A percentile compares a stretch with the other conserved stretches of the same genome.
Conservation (phyloP, 2,329 filamentous ascomycete species). For the Pseudopithomyces maydicus region DNA sequence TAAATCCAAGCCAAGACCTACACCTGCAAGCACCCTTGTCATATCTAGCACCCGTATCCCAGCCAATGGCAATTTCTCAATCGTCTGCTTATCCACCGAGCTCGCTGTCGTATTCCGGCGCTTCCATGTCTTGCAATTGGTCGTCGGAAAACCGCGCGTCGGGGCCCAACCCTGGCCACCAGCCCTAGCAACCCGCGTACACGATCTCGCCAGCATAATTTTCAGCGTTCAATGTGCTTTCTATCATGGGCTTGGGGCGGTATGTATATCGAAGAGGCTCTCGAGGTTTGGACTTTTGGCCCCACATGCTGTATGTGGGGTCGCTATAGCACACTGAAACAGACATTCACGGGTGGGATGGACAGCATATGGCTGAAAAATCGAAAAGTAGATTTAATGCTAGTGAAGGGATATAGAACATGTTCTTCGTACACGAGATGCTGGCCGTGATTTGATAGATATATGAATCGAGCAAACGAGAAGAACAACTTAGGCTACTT, state of each 20-base stretch:
- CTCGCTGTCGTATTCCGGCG: conserved; percentile 47
- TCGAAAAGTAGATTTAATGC: background rate
- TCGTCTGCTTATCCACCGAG: conserved; percentile 36
- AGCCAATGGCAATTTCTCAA: conserved; percentile 70
- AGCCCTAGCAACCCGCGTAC: conserved; percentile 9
- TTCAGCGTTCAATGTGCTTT: conserved; percentile 2
- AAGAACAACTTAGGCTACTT: conserved; percentile 5
- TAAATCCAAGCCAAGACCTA: conserved; percentile 55
- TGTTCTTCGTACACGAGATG: conserved; percentile 8
- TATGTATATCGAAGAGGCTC: conserved; percentile 17
- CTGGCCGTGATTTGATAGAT: background rate
- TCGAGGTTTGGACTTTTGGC: conserved; percentile 12
- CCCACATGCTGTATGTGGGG: conserved; percentile 40
- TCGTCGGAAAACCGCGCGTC: conserved; percentile 1
- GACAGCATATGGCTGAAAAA: background rate
- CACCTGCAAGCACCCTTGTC: conserved; percentile 92
- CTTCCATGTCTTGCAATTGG: conserved; percentile 21
- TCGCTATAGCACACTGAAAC: conserved; percentile 11
- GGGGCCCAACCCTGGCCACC: conserved; percentile 3
- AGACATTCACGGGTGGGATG: conserved; percentile 21
- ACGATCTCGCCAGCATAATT: conserved; percentile 20
- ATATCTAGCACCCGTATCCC: conserved; percentile 92
- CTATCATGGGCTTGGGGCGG: conserved; percentile 16
- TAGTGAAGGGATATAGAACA: conserved; percentile 17
- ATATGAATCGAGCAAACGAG: background rate